Conservation (phyloP, 768 basidiomycete genomes). For the Pisolithus tinctorius region DNA sequence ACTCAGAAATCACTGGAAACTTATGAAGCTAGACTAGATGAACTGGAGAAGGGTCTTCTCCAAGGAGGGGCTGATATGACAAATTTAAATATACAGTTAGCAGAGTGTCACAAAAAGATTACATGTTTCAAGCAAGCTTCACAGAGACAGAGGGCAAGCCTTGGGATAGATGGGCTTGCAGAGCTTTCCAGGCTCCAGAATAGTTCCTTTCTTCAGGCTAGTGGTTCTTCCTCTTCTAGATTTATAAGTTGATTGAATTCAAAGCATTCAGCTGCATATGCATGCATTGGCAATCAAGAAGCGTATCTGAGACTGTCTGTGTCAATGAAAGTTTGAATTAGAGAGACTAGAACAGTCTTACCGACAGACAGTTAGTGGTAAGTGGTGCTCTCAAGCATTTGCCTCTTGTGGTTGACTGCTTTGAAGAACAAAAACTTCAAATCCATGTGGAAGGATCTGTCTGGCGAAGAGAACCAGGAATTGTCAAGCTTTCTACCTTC, state of each 20-base stretch:
- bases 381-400: background rate
- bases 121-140: background rate
- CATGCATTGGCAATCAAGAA: too few relatives aligned
- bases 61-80: background rate
- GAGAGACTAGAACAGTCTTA: too few relatives aligned
- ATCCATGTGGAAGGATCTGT: slow-evolving; percentile 21
- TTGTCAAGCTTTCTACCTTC: slow-evolving; percentile 13
- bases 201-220: slow-evolving; percentile 8
- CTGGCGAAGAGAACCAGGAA: slow-evolving; percentile 21
- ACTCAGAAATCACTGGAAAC: background rate
- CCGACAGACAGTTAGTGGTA: too few relatives aligned
- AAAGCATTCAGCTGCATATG: too few relatives aligned
- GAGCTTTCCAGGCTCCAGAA: background rate
- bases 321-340: too few relatives aligned
- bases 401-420: background rate
- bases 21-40: background rate
- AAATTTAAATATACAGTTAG: background rate
- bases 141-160: background rate
- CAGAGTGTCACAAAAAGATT: background rate
- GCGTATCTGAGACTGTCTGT: too few relatives aligned
- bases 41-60: slow-evolving; percentile 3
- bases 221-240: too few relatives aligned
- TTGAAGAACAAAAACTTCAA: slow-evolving; percentile 19
- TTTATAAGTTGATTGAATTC: too few relatives aligned
- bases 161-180: background rate